Evolutionary conservation across 768 basidiomycete species (phyloP).

Genomic region (Kwoniella pini): DNA sequence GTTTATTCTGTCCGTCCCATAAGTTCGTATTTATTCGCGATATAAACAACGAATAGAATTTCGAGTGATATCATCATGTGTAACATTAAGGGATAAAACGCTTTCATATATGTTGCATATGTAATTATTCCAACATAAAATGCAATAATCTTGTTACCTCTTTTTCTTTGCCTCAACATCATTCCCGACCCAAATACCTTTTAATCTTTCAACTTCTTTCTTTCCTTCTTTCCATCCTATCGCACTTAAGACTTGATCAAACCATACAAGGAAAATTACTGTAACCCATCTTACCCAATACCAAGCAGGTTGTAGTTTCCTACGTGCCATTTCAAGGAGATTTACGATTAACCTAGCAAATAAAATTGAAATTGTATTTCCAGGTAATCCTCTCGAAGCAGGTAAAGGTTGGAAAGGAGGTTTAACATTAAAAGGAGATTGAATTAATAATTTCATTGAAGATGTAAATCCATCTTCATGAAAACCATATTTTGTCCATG

Average conservation of each 20-base stretch:
- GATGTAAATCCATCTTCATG: conserved; percentile 75
- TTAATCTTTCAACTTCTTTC: conserved; percentile 29
- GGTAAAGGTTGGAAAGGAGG: conserved; percentile 45
- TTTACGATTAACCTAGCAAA: conserved; percentile 14
- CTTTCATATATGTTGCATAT: too few relatives aligned
- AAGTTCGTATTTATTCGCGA: too few relatives aligned
- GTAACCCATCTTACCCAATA: conserved; percentile 29
- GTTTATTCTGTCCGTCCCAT: too few relatives aligned
- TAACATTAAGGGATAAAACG: too few relatives aligned
- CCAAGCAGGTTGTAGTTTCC: conserved; percentile 21
- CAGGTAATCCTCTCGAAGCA: conserved; percentile 31
- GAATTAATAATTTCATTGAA: conserved; percentile 50
- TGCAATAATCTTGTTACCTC: neutral
- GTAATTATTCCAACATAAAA: too few relatives aligned
- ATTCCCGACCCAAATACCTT: conserved; percentile 34
- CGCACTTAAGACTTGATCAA: conserved; percentile 23
- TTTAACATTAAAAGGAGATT: conserved; percentile 32
- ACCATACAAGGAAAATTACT: conserved; percentile 25
- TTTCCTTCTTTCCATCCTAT: conserved; percentile 12
- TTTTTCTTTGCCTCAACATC: conserved; percentile 9
- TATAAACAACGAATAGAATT: too few relatives aligned
- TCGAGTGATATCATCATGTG: too few relatives aligned
- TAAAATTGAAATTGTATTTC: conserved; percentile 1
- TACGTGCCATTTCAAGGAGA: conserved; percentile 19
- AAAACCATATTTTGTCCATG: conserved; percentile 76